Evolutionary conservation across 2,329 filamentous ascomycete species (phyloP).

Genomic region (Colletotrichum ledebouriae): DNA sequence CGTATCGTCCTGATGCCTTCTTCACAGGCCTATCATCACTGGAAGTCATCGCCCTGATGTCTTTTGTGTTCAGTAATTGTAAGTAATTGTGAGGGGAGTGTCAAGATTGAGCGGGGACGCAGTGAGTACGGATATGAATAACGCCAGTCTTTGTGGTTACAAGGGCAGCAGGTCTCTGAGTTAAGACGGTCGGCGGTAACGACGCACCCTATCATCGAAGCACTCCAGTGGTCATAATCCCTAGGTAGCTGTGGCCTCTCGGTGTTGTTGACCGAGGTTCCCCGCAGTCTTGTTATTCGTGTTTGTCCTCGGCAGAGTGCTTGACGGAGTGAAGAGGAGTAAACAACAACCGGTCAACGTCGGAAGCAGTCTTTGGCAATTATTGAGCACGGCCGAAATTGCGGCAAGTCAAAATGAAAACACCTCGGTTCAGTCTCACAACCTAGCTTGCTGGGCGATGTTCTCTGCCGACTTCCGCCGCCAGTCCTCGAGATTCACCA

Average conservation of each 20-base stretch:
- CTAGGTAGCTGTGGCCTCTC: background rate
- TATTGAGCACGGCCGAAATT: background rate
- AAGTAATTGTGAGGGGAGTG: too few species aligned
- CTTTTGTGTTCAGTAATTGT: background rate
- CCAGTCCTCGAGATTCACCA: slow-evolving; percentile 45
- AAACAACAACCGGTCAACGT: background rate
- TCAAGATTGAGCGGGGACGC: too few species aligned
- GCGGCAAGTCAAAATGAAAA: background rate
- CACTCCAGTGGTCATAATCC: background rate
- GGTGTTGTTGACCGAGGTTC: slow-evolving; percentile 11
- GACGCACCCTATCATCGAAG: background rate
- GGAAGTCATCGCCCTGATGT: slow-evolving; percentile 28
- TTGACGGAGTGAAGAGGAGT: background rate
- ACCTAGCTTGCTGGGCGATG: background rate
- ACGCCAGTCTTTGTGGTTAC: too few species aligned
- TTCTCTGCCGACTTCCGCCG: slow-evolving; percentile 31
- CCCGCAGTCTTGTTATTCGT: background rate
- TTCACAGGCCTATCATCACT: slow-evolving; percentile 52
- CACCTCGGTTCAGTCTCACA: background rate
- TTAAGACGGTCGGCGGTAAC: background rate
- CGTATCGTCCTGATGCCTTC: slow-evolving; percentile 55
- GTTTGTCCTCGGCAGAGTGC: background rate
- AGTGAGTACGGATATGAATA: background rate
- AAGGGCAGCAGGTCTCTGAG: slow-evolving; percentile 8
- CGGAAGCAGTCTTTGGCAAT: background rate